Evolutionary conservation across 2,329 filamentous ascomycete genomes (phyloP).

Genomic region (Aspergillus costaricaensis): DNA sequence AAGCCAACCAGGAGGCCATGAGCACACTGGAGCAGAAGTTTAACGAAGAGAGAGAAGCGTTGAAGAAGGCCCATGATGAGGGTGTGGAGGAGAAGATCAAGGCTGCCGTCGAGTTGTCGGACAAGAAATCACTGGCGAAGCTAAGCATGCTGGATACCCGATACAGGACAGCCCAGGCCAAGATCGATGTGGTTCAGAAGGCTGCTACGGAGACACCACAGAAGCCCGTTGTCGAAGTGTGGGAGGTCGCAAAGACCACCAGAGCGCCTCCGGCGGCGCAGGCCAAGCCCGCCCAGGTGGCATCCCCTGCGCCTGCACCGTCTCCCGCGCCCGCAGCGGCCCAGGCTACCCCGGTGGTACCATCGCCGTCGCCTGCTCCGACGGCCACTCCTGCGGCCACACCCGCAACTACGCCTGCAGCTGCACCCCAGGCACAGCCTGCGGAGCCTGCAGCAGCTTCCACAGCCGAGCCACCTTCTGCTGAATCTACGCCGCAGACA

Average conservation of each 20-base stretch:
- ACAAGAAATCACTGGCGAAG: constrained; percentile 72
- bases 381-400: constrained; percentile 1
- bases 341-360: constrained; percentile 13
- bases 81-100: constrained; percentile 61
- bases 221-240: constrained; percentile 81
- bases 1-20: constrained; percentile 39
- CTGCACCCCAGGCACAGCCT: constrained; percentile 11
- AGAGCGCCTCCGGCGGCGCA: constrained; percentile 52
- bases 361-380: constrained; percentile 15
- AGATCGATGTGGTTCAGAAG: constrained; percentile 75
- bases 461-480: constrained; percentile 8
- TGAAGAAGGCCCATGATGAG: constrained; percentile 54
- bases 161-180: constrained; percentile 64
- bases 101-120: constrained; percentile 67
- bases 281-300: constrained; percentile 28
- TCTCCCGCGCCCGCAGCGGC: constrained; percentile 13
- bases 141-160: constrained; percentile 79
- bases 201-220: constrained; percentile 85
- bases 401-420: not conserved
- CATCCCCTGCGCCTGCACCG: constrained; percentile 19
- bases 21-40: constrained; percentile 43
- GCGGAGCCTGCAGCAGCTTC: constrained; percentile 16
- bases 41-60: constrained; percentile 42
- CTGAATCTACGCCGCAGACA: constrained; percentile 17
- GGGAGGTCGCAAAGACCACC: constrained; percentile 73